A percentile compares a stretch with the other conserved stretches of the same genome.
These are phyloP conservation scores for Pholiota molesta DNA, from an alignment of 768 basidiomycete genomes.

Conservation along the genomic window DNA sequence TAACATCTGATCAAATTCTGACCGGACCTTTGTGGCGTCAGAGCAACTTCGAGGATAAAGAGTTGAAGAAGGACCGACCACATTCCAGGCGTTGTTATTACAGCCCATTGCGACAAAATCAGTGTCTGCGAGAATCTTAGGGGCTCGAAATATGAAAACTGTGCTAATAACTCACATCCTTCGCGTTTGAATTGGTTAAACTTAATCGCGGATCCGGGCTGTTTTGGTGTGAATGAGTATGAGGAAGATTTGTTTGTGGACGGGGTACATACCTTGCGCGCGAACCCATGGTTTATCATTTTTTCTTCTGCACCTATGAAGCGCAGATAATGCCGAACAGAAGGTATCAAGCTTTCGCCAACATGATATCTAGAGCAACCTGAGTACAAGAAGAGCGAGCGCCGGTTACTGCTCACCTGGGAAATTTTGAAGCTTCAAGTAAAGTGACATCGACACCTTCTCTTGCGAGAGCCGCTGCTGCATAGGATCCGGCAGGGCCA, in stretches of 20 bases:
- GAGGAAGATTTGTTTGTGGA: background rate
- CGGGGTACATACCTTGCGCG: slow-evolving; percentile 47
- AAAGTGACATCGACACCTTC: slow-evolving; percentile 59
- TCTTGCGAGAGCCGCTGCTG: slow-evolving; percentile 56
- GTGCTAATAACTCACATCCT: slow-evolving; percentile 47
- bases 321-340: slow-evolving; percentile 57
- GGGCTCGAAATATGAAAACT: slow-evolving; percentile 2
- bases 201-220: slow-evolving; percentile 68
- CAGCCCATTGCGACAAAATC: slow-evolving; percentile 59
- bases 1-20: slow-evolving; percentile 63
- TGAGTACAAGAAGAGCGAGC: background rate
- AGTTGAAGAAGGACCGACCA: slow-evolving; percentile 41
- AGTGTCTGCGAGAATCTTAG: slow-evolving; percentile 43
- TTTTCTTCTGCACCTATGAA: slow-evolving; percentile 62
- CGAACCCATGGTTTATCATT: slow-evolving; percentile 51
- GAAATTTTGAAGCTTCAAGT: slow-evolving; percentile 58
- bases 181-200: slow-evolving; percentile 68
- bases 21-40: slow-evolving; percentile 44
- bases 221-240: slow-evolving; percentile 5
- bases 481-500: slow-evolving; percentile 61
- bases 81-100: slow-evolving; percentile 63
- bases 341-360: slow-evolving; percentile 65
- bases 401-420: slow-evolving; percentile 35
- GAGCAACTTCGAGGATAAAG: background rate
- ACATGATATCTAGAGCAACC: slow-evolving; percentile 49